Evolutionary conservation across 176 grass and related monocot species (phyloP), one percentile per base, ranked within the genome.

Genomic region (Elaeis guineensis): DNA sequence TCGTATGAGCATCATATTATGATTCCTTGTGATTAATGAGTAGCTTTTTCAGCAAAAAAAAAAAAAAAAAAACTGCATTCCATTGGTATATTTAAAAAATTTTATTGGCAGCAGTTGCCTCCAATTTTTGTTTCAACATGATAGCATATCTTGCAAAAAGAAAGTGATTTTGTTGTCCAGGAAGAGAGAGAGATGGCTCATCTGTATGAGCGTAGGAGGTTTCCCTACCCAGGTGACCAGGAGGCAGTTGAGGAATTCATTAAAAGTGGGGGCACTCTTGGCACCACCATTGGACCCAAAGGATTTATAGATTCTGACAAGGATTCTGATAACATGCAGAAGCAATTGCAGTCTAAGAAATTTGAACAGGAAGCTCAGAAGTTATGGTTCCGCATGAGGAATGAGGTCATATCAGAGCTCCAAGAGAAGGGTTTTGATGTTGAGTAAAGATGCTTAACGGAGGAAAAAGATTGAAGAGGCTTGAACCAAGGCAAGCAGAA

Each of bases 161-260:
- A 44, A 44, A 44, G 11, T 44, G 35, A 44, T 44, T 35, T 44
- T 12, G 11, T 14, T 44, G 35, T 44, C 17, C 59, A 97, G 87
- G 92, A 97, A 82, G 92, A 90, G 77, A 90, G 25, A 78, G 80
- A 96, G 77, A 85, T 85, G 86, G 83, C 91, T 8, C 86, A 90
- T 21, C 75, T 96, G 25, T 90, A 96, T 17, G 86, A 96, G 72
- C 83, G 69, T 49, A 81, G 83, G 56, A 55, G 64, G 57, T 90
- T 85, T 52, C 91, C 86, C 0, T 96, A 90, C 26, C 83, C 91
- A 60, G 86, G 86, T 14, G 91, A 96, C 75, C 68, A 73, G 66
- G 86, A 90, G 58, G 86, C 80, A 12, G 52, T 90, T 26, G 91
- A 96, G 21, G 86, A 96, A 80, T 96, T 96, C 26, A 65, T 96